A percentile compares a stretch with the other conserved stretches of the same genome.
phyloP scores from a whole-genome alignment of 164 flowering plant species.

The Vitis riparia region DNA sequence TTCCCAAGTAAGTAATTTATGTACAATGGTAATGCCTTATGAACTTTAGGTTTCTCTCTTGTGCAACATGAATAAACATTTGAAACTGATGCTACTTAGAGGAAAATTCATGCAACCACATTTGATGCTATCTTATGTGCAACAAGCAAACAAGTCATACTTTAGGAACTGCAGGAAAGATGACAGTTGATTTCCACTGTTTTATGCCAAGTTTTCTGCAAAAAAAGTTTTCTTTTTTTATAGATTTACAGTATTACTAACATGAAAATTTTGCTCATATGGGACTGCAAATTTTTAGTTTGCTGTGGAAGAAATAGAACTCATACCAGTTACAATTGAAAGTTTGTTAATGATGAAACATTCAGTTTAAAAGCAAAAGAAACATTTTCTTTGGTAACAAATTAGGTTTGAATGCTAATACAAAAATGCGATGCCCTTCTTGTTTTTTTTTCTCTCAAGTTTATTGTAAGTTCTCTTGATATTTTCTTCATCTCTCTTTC shows the following conservation, averaged over 20 bases:
- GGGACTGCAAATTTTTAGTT: neutral
- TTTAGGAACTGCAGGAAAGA: neutral
- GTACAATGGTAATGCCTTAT: neutral
- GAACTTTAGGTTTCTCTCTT: neutral
- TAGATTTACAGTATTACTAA: neutral
- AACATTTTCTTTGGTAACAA: neutral
- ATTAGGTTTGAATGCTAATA: neutral
- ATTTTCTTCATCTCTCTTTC: neutral
- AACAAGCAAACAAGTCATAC: neutral
- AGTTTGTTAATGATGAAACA: neutral
- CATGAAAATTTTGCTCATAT: neutral
- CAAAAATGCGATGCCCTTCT: neutral
- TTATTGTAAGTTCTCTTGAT: neutral
- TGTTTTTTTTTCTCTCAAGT: neutral
- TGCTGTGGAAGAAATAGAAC: neutral
- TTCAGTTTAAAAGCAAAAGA: neutral
- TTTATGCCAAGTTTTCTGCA: neutral
- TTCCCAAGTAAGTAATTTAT: constrained; percentile 52
- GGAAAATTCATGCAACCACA: neutral
- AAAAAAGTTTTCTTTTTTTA: neutral
- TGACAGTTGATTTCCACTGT: too few relatives aligned
- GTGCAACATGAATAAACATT: too few relatives aligned
- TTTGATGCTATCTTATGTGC: neutral
- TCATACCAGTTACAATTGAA: neutral
- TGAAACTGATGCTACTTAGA: too few relatives aligned